Base-by-base conservation (phyloP, 768 basidiomycete species). In the Lentinula detonsa region DNA sequence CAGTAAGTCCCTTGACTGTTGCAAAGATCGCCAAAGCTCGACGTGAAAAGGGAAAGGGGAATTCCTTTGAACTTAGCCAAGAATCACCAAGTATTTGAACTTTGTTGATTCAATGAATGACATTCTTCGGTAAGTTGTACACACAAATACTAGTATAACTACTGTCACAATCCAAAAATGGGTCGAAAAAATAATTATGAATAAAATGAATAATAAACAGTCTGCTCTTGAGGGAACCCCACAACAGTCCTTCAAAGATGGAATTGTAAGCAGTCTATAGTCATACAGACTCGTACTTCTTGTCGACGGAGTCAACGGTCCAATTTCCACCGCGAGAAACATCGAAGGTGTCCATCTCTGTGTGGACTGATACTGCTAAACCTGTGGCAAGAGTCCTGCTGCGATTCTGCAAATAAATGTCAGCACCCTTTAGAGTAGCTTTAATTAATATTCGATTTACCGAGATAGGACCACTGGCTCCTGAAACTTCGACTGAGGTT, bases 281-380 rank as follows among this genome's bases (percentile, higher is more conserved):
- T 48, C 46, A 48, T 23, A 48, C 46, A 23, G 46, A 48, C 46
- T 48, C 46, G 21, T 48, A 48, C 46, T 48, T 48, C 9, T 48
- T 48, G 46, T 48, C 46, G 9, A 18, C 9, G 8, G 46, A 18
- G 46, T 48, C 21, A 11, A 48, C n/a, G 21, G 18, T 23, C 46
- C 46, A 48, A 18, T 48, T 23, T 23, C 46, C 46, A 18, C 46
- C 46, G 21, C 46, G 53, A 9, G 53, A 54, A 39, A 54, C 21
- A 23, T 54, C 53, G 34, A 54, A 54, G 18, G 53, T 54, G 34
- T 54, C 53, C 53, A 54, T 54, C 37, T 54, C 53, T 4, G 53
- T 54, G 37, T 34, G 18, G 9, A 54, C 53, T 9, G 53, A 37
- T 8, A 54, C 53, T 37, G 34, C 37, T 16, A 54, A 15, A 39